Evolutionary conservation across 768 basidiomycete species (phyloP), one percentile per base, ranked within the genome.

Genomic region (Tricholoma terreum): DNA sequence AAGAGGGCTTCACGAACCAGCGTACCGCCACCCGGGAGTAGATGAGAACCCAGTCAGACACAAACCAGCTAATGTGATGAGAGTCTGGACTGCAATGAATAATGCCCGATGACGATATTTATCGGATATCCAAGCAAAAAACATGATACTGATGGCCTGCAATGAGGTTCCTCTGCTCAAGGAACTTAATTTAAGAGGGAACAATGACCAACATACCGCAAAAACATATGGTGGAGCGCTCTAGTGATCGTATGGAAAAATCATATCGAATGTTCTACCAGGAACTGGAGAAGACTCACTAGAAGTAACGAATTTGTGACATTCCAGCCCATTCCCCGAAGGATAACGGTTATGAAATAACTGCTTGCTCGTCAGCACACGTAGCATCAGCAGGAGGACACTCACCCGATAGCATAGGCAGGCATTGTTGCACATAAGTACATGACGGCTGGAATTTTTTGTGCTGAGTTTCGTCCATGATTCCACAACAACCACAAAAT

Each of bases 301-400:
- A 82, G 56, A 43, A 81, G 68, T 48, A 81, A 62, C 11, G 79
- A 77, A 22, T 74, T 66, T 14, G 65, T 65, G 34, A 74, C 60
- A 52, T 70, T 74, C 80, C 80, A 81, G 12, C 80, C 80, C 76
- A 82, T 76, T 3, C 77, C 76, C 17, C 73, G 70, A 50, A 82
- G 67, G 40, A 82, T 80, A 53, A 77, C 73, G 6, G 80, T 76
- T 30, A 81, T 60, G 55, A 82, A 82, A 57, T 72, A 78, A 36
- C 78, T 78, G 56, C 22, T 54, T 53, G 14, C 45, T 58, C 7
- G 51, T 48, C 7, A 57, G 24, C 36, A 50, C 15, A 33, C 6
- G 12, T 31, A 51, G 19, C 46, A 52, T 42, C 12, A 58, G 40
- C n/a, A 50, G 30, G 35, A 46, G 54, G 43, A 22, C 24, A 65